These are phyloP conservation scores for Fusarium citri DNA, from an alignment of 2,329 filamentous ascomycete genomes.

Conservation along the genomic window DNA sequence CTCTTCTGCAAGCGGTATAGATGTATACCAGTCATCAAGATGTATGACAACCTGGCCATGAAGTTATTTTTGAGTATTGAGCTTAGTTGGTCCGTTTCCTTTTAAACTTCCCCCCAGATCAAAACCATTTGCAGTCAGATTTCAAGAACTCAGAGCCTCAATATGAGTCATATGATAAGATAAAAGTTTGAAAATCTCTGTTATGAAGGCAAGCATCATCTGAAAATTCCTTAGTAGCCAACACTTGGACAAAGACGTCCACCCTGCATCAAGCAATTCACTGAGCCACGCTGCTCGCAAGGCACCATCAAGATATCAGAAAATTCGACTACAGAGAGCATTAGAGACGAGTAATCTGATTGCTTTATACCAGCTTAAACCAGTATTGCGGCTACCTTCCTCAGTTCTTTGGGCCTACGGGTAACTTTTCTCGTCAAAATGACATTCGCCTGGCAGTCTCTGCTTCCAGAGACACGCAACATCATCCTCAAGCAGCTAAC, in stretches of 20 bases:
- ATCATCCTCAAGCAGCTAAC: not conserved
- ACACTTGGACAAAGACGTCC: not conserved
- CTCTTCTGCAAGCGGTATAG: not conserved
- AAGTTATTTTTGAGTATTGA: not conserved
- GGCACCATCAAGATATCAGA: not conserved
- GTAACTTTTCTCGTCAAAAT: not conserved
- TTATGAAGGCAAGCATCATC: not conserved
- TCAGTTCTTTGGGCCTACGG: not conserved
- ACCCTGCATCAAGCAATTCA: not conserved
- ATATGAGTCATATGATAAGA: not conserved
- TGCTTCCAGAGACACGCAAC: not conserved
- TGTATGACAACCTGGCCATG: not conserved
- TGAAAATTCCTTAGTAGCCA: not conserved
- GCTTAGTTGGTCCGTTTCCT: not conserved
- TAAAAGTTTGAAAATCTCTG: not conserved
- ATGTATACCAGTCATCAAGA: not conserved
- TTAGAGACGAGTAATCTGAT: not conserved
- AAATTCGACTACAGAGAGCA: fast-evolving
- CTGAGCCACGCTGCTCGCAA: not conserved
- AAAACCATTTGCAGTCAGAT: not conserved
- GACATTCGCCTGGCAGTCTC: not conserved
- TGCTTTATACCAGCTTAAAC: not conserved
- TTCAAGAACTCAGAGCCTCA: not conserved
- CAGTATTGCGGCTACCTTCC: not conserved
- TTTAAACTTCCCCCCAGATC: not conserved